Evolutionary conservation across 73 alveolate genomes (phyloP).

Genomic region (Durusdinium trenchii): DNA sequence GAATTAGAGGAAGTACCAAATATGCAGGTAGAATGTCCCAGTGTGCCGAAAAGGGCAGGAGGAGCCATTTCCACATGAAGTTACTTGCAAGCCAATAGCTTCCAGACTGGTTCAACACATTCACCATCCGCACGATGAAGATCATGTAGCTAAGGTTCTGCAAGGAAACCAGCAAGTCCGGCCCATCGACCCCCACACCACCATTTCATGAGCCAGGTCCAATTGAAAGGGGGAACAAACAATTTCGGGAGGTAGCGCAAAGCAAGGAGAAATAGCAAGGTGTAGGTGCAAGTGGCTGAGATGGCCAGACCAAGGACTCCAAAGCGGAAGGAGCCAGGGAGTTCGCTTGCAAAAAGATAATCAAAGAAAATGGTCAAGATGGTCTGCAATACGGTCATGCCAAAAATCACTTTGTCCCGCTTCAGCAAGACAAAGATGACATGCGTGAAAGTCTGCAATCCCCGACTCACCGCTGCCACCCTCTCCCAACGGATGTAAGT

Average conservation of each 20-base stretch:
- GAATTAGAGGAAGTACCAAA: neutral
- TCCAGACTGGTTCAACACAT: constrained; percentile 61
- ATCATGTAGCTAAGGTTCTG: constrained; percentile 49
- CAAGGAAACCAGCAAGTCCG: neutral
- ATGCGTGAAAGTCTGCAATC: constrained; percentile 28
- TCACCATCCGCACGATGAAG: constrained; percentile 50
- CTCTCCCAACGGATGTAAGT: constrained; percentile 71
- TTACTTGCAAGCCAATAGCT: constrained; percentile 54
- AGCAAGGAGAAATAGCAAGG: neutral
- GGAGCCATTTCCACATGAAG: constrained; percentile 67
- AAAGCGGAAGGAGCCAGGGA: constrained; percentile 52
- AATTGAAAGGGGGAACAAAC: neutral
- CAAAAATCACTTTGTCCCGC: constrained; percentile 21
- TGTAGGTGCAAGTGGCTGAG: constrained; percentile 48
- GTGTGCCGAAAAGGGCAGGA: constrained; percentile 22
- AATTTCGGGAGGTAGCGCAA: neutral
- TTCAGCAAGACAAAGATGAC: constrained; percentile 42
- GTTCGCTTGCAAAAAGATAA: constrained; percentile 17
- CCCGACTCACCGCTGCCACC: constrained; percentile 70
- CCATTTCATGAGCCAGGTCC: constrained; percentile 39
- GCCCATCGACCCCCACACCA: constrained; percentile 80
- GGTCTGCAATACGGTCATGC: constrained; percentile 1
- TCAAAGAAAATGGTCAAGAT: constrained; percentile 30
- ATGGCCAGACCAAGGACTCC: constrained; percentile 41
- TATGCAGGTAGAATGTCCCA: constrained; percentile 9